Base-by-base conservation (phyloP, 2,329 filamentous ascomycete genomes). In the Helicocarpus griseus region DNA sequence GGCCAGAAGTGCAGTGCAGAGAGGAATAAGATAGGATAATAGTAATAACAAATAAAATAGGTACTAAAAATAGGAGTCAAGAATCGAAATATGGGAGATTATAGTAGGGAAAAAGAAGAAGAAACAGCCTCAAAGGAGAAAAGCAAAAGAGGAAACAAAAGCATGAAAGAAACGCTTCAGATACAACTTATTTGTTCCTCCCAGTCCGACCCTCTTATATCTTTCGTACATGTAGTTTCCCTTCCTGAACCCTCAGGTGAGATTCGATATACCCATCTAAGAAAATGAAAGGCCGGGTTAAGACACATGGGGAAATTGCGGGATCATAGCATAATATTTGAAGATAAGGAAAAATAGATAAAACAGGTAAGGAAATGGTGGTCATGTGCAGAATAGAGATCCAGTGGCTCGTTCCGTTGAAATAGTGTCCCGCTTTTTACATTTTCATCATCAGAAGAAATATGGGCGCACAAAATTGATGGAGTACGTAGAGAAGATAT, bases 111-210 rank as follows among this genome's bases (percentile, higher is more conserved):
- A 19, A 47, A 36, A 5, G 8, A 24, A 26, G 14, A 48, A 22
- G 17, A 11, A 14, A 5, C 17, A n/a, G 29, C 29, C 13, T 31
- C 21, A 13, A 24, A 28, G 17, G 14, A 49, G 17, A 39, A n/a
- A 21, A n/a, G 14, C n/a, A 28, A 13, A 38, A 19, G 5, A 31
- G n/a, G 14, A 5, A 17, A 39, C 8, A 3, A 14, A 9, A 9
- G n/a, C n/a, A n/a, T n/a, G 21, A 39, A 49, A 19, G 2, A 17
- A 17, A 5, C 40, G 24, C 40, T 40, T 19, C 17, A 49, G 47
- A 38, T 46, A 56, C 55, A 58, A 52, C 54, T 57, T 54, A 56
- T 51, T 53, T 61, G 54, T 55, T 57, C 62, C 59, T 55, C 55
- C 8, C 21, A 38, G 24, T 43, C 22, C 22, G 13, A 6, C 9